A percentile compares a stretch with the other conserved stretches of the same genome.
phyloP scores from a whole-genome alignment of 495 filamentous ascomycete species.

The Tricharina praecox region DNA sequence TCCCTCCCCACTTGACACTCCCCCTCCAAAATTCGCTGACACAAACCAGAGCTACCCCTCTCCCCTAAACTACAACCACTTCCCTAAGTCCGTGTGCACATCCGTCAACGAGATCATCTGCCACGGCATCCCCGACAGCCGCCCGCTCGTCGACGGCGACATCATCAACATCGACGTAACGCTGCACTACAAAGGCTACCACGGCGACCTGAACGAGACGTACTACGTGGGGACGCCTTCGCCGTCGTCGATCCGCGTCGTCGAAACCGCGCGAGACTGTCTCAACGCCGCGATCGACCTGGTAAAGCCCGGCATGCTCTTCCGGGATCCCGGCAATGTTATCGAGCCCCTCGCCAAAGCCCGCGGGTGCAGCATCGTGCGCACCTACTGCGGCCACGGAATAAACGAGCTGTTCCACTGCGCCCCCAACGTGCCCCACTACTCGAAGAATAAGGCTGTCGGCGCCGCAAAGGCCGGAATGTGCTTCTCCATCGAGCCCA shows the following conservation, averaged over 20 bases:
- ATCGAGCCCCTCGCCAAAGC: constrained; percentile 78
- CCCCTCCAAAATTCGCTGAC: neutral
- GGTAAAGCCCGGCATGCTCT: constrained; percentile 72
- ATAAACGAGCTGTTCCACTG: constrained; percentile 75
- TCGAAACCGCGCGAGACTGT: constrained; percentile 66
- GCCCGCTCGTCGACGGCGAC: constrained; percentile 63
- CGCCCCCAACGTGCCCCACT: constrained; percentile 73
- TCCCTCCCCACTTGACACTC: neutral
- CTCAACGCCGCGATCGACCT: constrained; percentile 66
- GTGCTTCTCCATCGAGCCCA: constrained; percentile 88
- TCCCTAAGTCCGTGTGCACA: constrained; percentile 95
- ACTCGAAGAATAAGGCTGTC: constrained; percentile 79
- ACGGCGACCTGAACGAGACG: constrained; percentile 81
- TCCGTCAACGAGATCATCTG: constrained; percentile 93
- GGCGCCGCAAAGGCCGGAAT: constrained; percentile 73
- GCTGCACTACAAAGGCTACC: constrained; percentile 71
- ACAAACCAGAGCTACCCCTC: constrained; percentile 72
- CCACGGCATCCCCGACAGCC: constrained; percentile 75
- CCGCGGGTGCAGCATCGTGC: constrained; percentile 62
- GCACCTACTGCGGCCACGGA: constrained; percentile 79
- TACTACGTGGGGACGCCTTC: constrained; percentile 76
- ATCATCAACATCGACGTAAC: constrained; percentile 84
- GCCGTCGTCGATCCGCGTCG: constrained; percentile 64
- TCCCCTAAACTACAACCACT: constrained; percentile 85
- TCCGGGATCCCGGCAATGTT: constrained; percentile 65